These are phyloP conservation scores for Mikania micrantha DNA, from an alignment of 129 eudicot species.

Conservation along the genomic window DNA sequence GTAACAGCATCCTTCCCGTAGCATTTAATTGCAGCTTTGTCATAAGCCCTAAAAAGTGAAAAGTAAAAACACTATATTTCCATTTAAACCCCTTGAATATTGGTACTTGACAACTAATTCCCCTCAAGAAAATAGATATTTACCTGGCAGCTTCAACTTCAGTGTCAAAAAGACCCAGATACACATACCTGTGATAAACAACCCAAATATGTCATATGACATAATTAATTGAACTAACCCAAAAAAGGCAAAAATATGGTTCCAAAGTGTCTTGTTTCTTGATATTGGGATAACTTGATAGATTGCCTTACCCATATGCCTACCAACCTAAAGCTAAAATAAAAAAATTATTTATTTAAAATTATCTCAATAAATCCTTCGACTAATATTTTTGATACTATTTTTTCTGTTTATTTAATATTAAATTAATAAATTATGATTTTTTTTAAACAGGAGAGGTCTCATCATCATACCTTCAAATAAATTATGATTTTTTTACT, in stretches of 20 bases:
- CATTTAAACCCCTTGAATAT: conserved; percentile 1
- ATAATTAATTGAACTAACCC: conserved; percentile 17
- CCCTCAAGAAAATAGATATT: conserved; percentile 21
- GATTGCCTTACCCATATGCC: conserved; percentile 10
- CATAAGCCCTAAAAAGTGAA: conserved; percentile 48
- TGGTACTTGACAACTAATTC: not conserved
- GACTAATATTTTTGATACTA: too few species aligned
- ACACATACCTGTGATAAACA: conserved; percentile 60
- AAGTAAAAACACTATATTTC: not conserved
- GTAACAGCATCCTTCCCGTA: conserved; percentile 76
- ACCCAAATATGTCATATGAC: conserved; percentile 15
- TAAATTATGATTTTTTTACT: too few species aligned
- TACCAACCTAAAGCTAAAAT: not conserved
- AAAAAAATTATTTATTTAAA: not conserved
- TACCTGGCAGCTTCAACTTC: conserved; percentile 96
- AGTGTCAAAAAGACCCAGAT: conserved; percentile 94
- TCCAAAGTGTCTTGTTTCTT: conserved; percentile 24
- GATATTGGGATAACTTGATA: conserved; percentile 24
- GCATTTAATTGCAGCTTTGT: conserved; percentile 72
- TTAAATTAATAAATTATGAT: too few species aligned
- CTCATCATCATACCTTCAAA: too few species aligned
- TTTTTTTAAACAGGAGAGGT: too few species aligned
- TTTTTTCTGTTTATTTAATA: too few species aligned
- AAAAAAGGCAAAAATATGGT: conserved; percentile 25
- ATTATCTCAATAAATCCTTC: too few species aligned